Conservation (phyloP, 75 land plant genomes). For the Pseudotsuga menziesii region DNA sequence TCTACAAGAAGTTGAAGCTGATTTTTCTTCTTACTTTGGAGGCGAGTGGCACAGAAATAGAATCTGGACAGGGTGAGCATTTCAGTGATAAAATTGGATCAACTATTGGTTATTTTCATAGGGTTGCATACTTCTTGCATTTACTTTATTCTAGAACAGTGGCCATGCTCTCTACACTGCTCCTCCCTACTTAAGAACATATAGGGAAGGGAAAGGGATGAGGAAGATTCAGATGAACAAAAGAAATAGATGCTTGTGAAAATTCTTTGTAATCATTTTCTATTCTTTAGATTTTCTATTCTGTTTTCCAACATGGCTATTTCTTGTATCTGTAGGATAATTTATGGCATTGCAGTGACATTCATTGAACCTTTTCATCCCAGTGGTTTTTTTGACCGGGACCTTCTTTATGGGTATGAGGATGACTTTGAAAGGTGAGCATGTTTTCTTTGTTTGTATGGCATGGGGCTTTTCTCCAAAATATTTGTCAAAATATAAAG, state of each 20-base stretch:
- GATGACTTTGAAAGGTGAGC: conserved; percentile 77
- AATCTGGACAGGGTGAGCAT: conserved; percentile 61
- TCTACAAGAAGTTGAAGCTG: conserved; percentile 46
- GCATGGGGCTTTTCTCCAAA: background rate
- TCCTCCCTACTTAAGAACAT: background rate
- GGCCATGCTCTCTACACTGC: background rate
- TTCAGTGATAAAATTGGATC: background rate
- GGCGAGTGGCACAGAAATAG: conserved; percentile 58
- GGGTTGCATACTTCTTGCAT: conserved; percentile 1
- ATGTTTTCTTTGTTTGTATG: background rate
- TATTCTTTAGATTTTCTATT: background rate
- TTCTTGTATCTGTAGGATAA: conserved; percentile 28
- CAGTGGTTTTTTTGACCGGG: conserved; percentile 45
- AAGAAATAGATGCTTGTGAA: background rate
- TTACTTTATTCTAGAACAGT: background rate
- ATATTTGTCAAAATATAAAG: too few relatives aligned
- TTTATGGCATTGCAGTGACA: conserved; percentile 59
- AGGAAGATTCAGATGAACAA: background rate
- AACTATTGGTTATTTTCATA: background rate
- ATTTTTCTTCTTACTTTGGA: conserved; percentile 50
- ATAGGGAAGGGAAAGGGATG: background rate
- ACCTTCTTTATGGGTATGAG: conserved; percentile 44
- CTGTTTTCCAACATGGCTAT: background rate
- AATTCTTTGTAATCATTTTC: background rate
- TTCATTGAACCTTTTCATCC: conserved; percentile 58